These are phyloP conservation scores for Magnolia officinalis DNA, from an alignment of 164 flowering plant genomes.

Conservation along the genomic window DNA sequence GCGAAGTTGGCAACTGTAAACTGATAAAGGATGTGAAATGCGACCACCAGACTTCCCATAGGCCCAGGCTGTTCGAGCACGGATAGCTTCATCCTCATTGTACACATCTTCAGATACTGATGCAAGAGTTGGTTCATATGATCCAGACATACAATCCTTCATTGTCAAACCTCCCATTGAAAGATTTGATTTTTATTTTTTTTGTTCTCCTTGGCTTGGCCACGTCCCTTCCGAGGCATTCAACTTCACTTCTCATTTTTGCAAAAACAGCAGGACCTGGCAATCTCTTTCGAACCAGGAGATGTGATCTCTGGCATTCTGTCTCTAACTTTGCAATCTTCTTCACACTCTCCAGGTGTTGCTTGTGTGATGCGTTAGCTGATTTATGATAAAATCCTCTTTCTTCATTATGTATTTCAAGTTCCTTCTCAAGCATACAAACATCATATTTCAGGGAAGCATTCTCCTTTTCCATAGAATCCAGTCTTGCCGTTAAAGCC, in stretches of 20 bases:
- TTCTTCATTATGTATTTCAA: slow-evolving; percentile 69
- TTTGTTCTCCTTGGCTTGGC: slow-evolving; percentile 26
- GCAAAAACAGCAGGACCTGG: slow-evolving; percentile 38
- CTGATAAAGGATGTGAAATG: slow-evolving; percentile 36
- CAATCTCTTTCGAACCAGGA: slow-evolving; percentile 46
- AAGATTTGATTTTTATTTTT: slow-evolving; percentile 24
- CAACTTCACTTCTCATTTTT: slow-evolving; percentile 41
- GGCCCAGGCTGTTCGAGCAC: slow-evolving; percentile 72
- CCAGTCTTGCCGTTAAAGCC: slow-evolving; percentile 47
- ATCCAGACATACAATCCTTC: slow-evolving; percentile 25
- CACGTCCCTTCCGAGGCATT: slow-evolving; percentile 37
- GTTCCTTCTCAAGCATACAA: slow-evolving; percentile 71
- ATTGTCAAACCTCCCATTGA: slow-evolving; percentile 24
- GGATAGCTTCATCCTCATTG: slow-evolving; percentile 36
- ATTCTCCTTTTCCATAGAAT: slow-evolving; percentile 65
- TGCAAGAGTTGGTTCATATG: slow-evolving; percentile 22
- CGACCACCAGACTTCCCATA: slow-evolving; percentile 80
- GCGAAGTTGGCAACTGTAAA: too few relatives aligned
- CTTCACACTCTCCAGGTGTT: slow-evolving; percentile 51
- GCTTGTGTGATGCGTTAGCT: slow-evolving; percentile 55
- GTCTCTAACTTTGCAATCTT: slow-evolving; percentile 67
- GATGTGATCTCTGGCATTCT: slow-evolving; percentile 70
- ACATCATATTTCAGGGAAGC: slow-evolving; percentile 69
- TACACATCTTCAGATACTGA: slow-evolving; percentile 26
- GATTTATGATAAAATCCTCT: slow-evolving; percentile 47